Conservation (phyloP, 805 yeast species). For the Jamesozyma spencerorum region DNA sequence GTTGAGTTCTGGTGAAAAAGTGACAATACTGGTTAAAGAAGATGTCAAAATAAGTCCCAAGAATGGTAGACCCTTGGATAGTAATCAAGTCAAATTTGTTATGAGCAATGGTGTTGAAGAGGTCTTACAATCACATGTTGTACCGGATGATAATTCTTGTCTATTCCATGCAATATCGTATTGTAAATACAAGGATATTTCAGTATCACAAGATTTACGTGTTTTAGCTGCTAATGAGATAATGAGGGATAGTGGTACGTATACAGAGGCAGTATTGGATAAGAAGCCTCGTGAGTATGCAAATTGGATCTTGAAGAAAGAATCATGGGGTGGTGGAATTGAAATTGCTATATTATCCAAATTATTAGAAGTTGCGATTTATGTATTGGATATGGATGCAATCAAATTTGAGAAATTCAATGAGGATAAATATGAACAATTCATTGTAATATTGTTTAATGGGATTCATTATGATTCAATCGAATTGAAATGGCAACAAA, state of each 20-base stretch:
- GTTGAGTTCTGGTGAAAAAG: constrained; percentile 50
- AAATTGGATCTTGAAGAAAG: constrained; percentile 50
- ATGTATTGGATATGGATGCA: constrained; percentile 57
- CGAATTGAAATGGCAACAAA: constrained; percentile 31
- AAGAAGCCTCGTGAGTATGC: constrained; percentile 39
- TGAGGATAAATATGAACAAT: constrained; percentile 33
- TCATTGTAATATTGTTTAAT: constrained; percentile 49
- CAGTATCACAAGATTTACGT: constrained; percentile 42
- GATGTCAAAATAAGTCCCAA: too few species aligned
- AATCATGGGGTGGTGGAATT: constrained; percentile 80
- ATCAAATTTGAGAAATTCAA: constrained; percentile 48
- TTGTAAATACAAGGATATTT: constrained; percentile 36
- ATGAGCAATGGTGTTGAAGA: constrained; percentile 16
- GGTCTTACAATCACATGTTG: constrained; percentile 42
- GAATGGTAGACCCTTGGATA: constrained; percentile 1
- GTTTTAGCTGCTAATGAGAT: constrained; percentile 43
- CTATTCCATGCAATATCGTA: constrained; percentile 58
- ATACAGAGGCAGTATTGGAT: constrained; percentile 52
- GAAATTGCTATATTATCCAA: constrained; percentile 56
- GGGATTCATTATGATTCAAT: constrained; percentile 71
- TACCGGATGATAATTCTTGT: constrained; percentile 75
- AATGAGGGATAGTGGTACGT: constrained; percentile 34
- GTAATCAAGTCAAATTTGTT: constrained; percentile 8
- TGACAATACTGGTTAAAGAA: constrained; percentile 30
- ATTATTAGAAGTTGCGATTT: constrained; percentile 42